Evolutionary conservation across 257 asterid species (phyloP), one percentile per base, ranked within the genome.

Genomic region (Paulownia fortunei): DNA sequence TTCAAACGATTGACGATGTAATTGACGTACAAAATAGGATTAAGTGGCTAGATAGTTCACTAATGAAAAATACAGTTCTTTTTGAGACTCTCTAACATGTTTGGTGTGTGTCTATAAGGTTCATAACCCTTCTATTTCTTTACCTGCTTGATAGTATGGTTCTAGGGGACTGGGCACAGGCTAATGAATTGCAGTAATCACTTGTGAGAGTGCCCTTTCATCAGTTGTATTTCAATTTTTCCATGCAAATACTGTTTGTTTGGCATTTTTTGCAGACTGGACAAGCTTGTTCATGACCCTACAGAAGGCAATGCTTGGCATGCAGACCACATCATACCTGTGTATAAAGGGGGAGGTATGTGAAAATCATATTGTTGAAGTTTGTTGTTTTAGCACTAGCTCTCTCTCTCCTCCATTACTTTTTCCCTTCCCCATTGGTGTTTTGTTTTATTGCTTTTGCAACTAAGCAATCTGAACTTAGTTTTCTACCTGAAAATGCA

Each of bases 231-330:
- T 51, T 41, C 34, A n/a, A 63, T 61, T 13, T 30, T 44, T 67
- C 55, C 27, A 78, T 54, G 21, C 13, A 26, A 47, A 37, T 59
- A 76, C 39, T 61, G 59, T 77, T 54, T 68, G 47, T 67, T 77
- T 81, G 81, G 32, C 64, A n/a, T 69, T 65, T 63, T 60, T 61
- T 86, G 83, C 88, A 95, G 99, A 69, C 80, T 93, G 67, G 82
- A 83, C 60, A 93, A 87, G 89, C 96, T 95, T 82, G 91, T 89
- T 81, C 79, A 81, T 36, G 95, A 89, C 47, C 98, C 99, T 55
- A 58, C 76, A 6, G 97, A 90, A 79, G 99, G 99, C 82, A 91
- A 93, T 83, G 94, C 99, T 73, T 95, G 99, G 99, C 99, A 95
- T 79, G 99, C 98, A 1, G 99, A 95, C 84, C 99, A 95, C 86